Conservation (phyloP, 768 basidiomycete species). For the Russula abietina region DNA sequence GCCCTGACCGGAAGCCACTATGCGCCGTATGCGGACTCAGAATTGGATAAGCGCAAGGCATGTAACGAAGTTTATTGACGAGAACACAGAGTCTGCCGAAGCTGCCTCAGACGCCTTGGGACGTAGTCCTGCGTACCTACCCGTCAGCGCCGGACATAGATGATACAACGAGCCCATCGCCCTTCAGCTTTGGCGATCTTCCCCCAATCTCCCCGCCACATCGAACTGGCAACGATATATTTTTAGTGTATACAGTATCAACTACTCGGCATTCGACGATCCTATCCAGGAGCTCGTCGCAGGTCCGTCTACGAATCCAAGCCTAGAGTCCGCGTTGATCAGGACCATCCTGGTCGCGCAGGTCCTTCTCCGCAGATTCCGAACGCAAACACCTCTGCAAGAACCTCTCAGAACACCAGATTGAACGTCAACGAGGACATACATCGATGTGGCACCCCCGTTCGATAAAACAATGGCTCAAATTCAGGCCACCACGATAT, state of each 20-base stretch:
- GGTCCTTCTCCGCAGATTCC: slow-evolving; percentile 37
- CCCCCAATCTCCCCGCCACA: slow-evolving; percentile 27
- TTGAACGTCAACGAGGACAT: too few relatives aligned
- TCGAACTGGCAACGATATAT: slow-evolving; percentile 39
- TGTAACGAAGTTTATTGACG: slow-evolving; percentile 59
- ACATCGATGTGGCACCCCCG: not conserved
- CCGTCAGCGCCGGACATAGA: slow-evolving; percentile 36
- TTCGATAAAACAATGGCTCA: too few relatives aligned
- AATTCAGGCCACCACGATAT: not conserved
- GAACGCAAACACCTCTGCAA: too few relatives aligned
- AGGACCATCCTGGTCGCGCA: slow-evolving; percentile 37
- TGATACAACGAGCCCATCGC: slow-evolving; percentile 30
- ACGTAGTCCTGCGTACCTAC: slow-evolving; percentile 56
- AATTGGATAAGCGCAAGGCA: too few relatives aligned
- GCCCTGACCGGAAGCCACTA: too few relatives aligned
- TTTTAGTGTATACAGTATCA: slow-evolving; percentile 61
- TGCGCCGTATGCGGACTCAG: too few relatives aligned
- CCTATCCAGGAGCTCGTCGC: slow-evolving; percentile 67
- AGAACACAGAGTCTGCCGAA: slow-evolving; percentile 35
- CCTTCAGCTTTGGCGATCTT: slow-evolving; percentile 30
- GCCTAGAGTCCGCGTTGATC: slow-evolving; percentile 67
- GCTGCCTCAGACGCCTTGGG: slow-evolving; percentile 53
- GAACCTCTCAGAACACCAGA: too few relatives aligned
- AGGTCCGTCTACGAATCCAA: slow-evolving; percentile 68
- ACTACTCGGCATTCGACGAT: slow-evolving; percentile 55